phyloP scores from a whole-genome alignment of 495 filamentous ascomycete species.

The Neurospora terricola region DNA sequence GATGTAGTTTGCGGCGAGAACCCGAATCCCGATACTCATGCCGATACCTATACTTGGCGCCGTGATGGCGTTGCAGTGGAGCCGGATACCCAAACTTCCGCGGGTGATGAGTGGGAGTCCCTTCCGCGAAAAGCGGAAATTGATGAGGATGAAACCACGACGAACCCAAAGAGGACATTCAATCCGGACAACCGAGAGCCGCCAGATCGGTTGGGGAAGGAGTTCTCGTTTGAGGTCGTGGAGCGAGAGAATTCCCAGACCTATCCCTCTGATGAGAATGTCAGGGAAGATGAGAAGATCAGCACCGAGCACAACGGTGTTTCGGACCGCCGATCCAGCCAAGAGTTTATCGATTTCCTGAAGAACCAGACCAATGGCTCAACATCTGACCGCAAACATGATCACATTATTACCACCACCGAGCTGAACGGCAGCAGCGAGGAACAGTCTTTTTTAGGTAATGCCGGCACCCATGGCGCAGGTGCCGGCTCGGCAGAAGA shows the following conservation, averaged over 20 bases:
- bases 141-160: background rate
- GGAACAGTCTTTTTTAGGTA: slow-evolving; percentile 52
- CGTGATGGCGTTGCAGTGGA: background rate
- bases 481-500: slow-evolving; percentile 45
- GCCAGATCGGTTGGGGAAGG: background rate
- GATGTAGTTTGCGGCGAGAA: background rate
- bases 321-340: background rate
- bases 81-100: background rate
- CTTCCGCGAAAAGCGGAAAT: background rate
- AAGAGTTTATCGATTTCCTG: slow-evolving; percentile 27
- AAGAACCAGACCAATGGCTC: slow-evolving; percentile 22
- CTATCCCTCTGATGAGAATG: background rate
- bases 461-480: slow-evolving; percentile 50
- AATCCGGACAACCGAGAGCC: background rate
- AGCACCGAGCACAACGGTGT: background rate
- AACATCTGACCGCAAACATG: slow-evolving; percentile 10
- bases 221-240: background rate
- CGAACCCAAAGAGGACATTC: background rate
- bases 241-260: background rate
- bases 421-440: slow-evolving; percentile 20
- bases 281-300: background rate
- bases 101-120: background rate
- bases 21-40: background rate
- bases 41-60: background rate
- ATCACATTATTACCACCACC: slow-evolving; percentile 6